Conservation (phyloP, 2,329 filamentous ascomycete species). For the Xylariomycetidae sp. region DNA sequence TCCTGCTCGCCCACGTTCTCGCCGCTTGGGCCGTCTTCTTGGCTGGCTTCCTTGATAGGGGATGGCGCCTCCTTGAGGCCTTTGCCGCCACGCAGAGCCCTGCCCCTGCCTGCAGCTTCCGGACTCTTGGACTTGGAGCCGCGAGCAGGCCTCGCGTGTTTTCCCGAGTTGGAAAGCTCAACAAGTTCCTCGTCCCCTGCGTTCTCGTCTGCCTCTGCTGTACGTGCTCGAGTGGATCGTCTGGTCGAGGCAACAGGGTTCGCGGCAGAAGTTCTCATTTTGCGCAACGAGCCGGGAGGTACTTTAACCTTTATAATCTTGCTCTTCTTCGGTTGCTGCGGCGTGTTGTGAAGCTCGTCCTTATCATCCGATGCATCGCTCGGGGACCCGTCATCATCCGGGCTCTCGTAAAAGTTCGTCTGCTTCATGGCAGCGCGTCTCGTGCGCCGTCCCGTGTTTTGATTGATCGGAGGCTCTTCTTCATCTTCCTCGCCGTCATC, state of each 20-base stretch:
- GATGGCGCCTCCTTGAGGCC: conserved; percentile 42
- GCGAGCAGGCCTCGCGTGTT: conserved; percentile 44
- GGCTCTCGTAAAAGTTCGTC: conserved; percentile 41
- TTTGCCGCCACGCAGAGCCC: conserved; percentile 46
- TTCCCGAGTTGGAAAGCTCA: conserved; percentile 56
- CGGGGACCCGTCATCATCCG: conserved; percentile 31
- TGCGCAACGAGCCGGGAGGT: conserved; percentile 16
- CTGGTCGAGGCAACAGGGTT: conserved; percentile 28
- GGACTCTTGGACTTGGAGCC: conserved; percentile 51
- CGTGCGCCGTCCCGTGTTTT: conserved; percentile 37
- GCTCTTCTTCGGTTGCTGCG: conserved; percentile 22
- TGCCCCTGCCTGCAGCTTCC: conserved; percentile 38
- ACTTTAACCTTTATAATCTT: conserved; percentile 42
- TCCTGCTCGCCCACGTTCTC: conserved; percentile 25
- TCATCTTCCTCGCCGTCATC: conserved; percentile 17
- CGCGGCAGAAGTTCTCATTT: conserved; percentile 14
- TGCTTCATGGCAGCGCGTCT: conserved; percentile 38
- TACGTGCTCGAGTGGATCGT: conserved; percentile 46
- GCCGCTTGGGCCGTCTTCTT: conserved; percentile 37
- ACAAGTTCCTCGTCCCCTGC: conserved; percentile 45
- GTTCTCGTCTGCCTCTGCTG: conserved; percentile 50
- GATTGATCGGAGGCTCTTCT: conserved; percentile 30
- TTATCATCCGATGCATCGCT: conserved; percentile 25
- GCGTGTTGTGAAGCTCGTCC: conserved; percentile 30
- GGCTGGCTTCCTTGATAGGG: conserved; percentile 46